Evolutionary conservation across 169 alveolate genomes (phyloP), one percentile per base, ranked within the genome.

Genomic region (Eimeria necatrix): DNA sequence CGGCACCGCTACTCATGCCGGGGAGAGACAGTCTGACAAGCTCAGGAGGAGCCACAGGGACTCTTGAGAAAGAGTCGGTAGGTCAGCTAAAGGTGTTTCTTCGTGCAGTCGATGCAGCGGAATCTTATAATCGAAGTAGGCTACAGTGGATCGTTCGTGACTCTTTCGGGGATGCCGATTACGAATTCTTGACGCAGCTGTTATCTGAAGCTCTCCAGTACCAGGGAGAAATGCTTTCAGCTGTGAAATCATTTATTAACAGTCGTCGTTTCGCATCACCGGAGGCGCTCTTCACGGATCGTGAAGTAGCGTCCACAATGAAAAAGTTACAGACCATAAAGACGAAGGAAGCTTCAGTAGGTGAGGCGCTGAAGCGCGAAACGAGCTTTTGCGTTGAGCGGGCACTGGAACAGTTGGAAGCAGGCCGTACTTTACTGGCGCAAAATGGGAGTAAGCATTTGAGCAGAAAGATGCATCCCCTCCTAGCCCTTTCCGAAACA

Each of bases 291-390:
- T 61, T 61, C 10, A 4, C 5, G 22, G 49, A n/a, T 20, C 68
- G 48, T 49, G 18, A 53, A 20, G 41, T 83, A 26, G 20, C 4
- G 3, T 22, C 56, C 1, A 51, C 56, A 9, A 12, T 5, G 48
- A 32, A 83, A 2, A 24, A 12, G 76, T 52, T 83, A 26, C 8
- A 2, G 51, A 49, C 91, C 26, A 56, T 83, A 48, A 83, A 83
- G 51, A 68, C 41, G 24, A 53, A 76, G 64, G 64, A 76, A n/a
- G 24, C 12, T 18, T 18, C 61, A 46, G 22, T 76, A n/a, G 86
- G 86, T 14, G 86, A 76, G 61, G 86, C 5, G n/a, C 5, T 76
- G 86, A 76, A 49, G 64, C n/a, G 46, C n/a, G 86, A 76, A n/a
- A 32, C 51, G 86, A 61, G 51, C 61, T 6, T 48, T 32, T 20